A percentile compares a stretch with the other conserved stretches of the same genome.
Evolutionary conservation across 1,284 basidiomycete genomes (phyloP).

Genomic region (Malassezia psittaci): DNA sequence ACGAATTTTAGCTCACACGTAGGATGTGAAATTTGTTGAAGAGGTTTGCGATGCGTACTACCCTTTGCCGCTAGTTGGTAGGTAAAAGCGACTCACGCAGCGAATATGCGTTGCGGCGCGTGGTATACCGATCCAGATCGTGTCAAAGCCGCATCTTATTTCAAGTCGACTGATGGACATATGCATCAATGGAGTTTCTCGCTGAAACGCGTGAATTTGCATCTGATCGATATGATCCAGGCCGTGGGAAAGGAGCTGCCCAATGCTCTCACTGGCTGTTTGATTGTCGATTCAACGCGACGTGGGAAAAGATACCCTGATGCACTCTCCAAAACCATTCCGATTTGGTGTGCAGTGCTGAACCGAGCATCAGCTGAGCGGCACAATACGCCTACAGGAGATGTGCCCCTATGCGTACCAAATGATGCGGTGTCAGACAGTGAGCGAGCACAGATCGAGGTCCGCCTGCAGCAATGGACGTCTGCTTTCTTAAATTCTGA

Average conservation of each 20-base stretch:
- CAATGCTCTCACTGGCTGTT: slow-evolving; percentile 53
- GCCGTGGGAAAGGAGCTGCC: neutral
- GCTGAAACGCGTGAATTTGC: slow-evolving; percentile 63
- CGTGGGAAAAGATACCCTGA: slow-evolving; percentile 90
- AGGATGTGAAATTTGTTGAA: slow-evolving; percentile 12
- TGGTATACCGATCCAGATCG: slow-evolving; percentile 74
- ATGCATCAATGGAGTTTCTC: slow-evolving; percentile 52
- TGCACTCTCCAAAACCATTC: slow-evolving; percentile 83
- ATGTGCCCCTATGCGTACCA: slow-evolving; percentile 39
- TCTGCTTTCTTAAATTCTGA: slow-evolving; percentile 53
- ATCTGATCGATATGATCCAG: slow-evolving; percentile 59
- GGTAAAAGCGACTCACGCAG: slow-evolving; percentile 49
- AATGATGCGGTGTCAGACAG: slow-evolving; percentile 41
- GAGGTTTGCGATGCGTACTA: slow-evolving; percentile 10
- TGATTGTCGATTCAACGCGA: slow-evolving; percentile 85
- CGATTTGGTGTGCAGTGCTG: slow-evolving; percentile 88
- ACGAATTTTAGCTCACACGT: neutral
- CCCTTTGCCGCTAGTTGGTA: slow-evolving; percentile 13
- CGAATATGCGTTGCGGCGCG: slow-evolving; percentile 83
- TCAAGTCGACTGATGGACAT: slow-evolving; percentile 96
- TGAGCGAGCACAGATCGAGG: slow-evolving; percentile 65
- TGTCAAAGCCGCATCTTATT: slow-evolving; percentile 59
- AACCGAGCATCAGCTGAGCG: slow-evolving; percentile 57
- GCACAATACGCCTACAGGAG: slow-evolving; percentile 37
- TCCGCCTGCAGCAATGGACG: slow-evolving; percentile 60